Base-by-base conservation (phyloP, 768 basidiomycete genomes). In the Amanita polypyramis region DNA sequence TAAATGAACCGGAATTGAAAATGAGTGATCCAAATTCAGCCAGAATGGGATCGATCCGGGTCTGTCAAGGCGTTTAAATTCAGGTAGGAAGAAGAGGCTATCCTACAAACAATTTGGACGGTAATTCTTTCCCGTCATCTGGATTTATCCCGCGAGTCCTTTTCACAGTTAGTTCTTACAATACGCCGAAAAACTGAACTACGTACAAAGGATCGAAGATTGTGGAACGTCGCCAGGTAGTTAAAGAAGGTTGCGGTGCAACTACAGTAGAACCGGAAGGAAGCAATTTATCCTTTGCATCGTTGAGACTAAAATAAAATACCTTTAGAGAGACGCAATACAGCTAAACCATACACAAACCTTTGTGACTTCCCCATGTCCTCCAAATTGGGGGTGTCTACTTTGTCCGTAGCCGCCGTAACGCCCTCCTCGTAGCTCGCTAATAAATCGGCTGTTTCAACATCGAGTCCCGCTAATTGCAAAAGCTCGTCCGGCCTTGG, bases 131-230 rank as follows among this genome's bases (percentile, higher is more conserved):
- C 38, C 15, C 17, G 14, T 39, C 36, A 12, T 47, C 46, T 38
- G 46, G 38, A 12, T 21, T 34, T 8, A 36, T 20, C 20, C 46
- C 46, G n/a, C 38, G 46, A 15, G 14, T 38, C 35, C 46, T 47
- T n/a, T 39, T 29, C 8, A 23, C 2, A 29, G 27, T 47, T 14
- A 39, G 11, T 29, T 2, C 19, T 15, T 1, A 12, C 10, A 27
- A 3, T 17, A 20, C 25, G 25, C 20, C 9, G 6, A 27, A 19
- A 23, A 32, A 12, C 6, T 34, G 17, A 27, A 49, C 40, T 46
- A 23, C 80, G 55, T 47, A 82, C 82, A 82, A 58, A 45, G 79
- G 77, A 17, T 79, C 80, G 54, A 84, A 84, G 21, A 84, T 83
- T 1, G 81, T 82, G n/a, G 75, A 67, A 32, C 65, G 64, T 50